A percentile compares a stretch with the other conserved stretches of the same genome.
Conservation (phyloP, 2,329 filamentous ascomycete species). For the Neonectria neomacrospora region DNA sequence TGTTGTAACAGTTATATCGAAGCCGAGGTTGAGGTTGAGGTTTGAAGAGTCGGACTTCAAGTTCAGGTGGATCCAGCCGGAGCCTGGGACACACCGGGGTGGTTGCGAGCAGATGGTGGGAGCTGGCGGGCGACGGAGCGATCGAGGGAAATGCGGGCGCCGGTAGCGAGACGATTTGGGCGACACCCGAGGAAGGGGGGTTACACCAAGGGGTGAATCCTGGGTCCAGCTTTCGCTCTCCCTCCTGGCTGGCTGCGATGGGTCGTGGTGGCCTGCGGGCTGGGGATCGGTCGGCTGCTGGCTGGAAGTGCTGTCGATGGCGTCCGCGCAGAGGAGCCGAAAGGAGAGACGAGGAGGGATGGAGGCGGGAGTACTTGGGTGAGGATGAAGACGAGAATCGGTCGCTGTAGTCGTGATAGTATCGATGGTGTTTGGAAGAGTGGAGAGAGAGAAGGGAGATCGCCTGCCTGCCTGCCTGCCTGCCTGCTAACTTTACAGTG, state of each 20-base stretch:
- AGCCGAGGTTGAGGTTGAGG: not conserved
- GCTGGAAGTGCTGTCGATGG: not conserved
- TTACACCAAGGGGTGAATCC: constrained; percentile 18
- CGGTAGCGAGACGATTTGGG: constrained; percentile 18
- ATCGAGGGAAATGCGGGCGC: constrained; percentile 19
- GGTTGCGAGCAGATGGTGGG: constrained; percentile 18
- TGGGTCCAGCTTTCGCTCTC: constrained; percentile 5
- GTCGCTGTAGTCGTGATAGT: not conserved
- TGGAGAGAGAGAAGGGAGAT: not conserved
- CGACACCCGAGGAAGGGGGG: constrained; percentile 9
- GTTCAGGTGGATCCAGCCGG: constrained; percentile 6
- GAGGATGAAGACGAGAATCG: not conserved
- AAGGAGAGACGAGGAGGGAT: not conserved
- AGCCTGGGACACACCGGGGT: constrained; percentile 9
- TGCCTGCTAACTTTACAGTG: constrained; percentile 1
- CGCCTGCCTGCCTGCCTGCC: not conserved
- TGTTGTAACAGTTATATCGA: not conserved
- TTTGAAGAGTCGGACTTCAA: not conserved
- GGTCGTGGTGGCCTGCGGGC: constrained; percentile 14
- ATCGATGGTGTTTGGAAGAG: not conserved
- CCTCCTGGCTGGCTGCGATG: constrained; percentile 19
- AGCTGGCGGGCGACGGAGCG: constrained; percentile 13
- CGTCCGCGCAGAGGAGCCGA: not conserved
- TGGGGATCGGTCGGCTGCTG: constrained; percentile 16
- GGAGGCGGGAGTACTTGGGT: not conserved